Evolutionary conservation across 768 basidiomycete genomes (phyloP), one percentile per base, ranked within the genome.

Genomic region (Lepiota venenata): DNA sequence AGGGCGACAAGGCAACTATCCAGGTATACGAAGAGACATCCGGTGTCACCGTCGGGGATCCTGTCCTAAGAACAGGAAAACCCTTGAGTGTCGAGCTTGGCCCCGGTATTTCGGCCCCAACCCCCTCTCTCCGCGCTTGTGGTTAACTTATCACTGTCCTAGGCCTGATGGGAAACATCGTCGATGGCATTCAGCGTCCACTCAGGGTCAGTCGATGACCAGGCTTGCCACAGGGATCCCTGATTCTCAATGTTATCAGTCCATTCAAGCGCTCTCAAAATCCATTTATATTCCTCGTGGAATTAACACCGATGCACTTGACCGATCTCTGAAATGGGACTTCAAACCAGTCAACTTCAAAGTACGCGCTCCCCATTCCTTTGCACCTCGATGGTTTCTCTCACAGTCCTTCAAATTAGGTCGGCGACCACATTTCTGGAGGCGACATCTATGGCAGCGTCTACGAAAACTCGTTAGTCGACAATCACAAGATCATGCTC

Each of bases 1-100:
- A 98, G 61, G 85, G 85, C 58, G 97, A 99, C 74, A 96, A 97
- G 74, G 91, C 91, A 40, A 98, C 97, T 11, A 98, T 99, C 57
- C 97, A 99, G 71, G 97, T 99, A 9, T 98, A 99, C 66, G 97
- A 99, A 71, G 97, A 99, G 76, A 98, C 96, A 5, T 97, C 96
- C 40, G 97, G 97, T 50, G 97, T 99, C 39, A 98, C 96, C 5
- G 95, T 98, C 49, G 97, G 97, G 25, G 97, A 99, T 75, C 97
- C 97, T 45, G 97, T 99, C 15, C 74, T 99, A 65, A 82, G 96
- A 52, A 99, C 97, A 25, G 97, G 96, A 43, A 99, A 99, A 70
- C 97, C 97, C 27, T 82, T 99, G 52, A 93, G 91, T 68, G 97
- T 98, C 55, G 97, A 99, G 70, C 81, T 99, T 38, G 97, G 97